Evolutionary conservation across 148 eudicot genomes (phyloP).

Genomic region (Dysphania ambrosioides): DNA sequence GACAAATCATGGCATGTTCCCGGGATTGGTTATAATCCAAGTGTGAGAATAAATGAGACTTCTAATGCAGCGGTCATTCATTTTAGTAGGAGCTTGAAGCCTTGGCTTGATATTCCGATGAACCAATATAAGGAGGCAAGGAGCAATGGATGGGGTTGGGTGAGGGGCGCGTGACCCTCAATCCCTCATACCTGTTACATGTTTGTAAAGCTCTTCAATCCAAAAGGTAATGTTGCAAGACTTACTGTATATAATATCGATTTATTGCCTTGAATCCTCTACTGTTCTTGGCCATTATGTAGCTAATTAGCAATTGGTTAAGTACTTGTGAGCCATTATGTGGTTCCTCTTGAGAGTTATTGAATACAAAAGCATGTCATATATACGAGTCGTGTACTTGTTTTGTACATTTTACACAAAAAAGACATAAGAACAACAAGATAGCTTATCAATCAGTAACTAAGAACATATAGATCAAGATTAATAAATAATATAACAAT

Average conservation of each 20-base stretch:
- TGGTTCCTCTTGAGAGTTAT: conserved; percentile 6
- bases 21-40: conserved; percentile 91
- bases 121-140: conserved; percentile 73
- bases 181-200: too few species aligned
- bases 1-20: conserved; percentile 92
- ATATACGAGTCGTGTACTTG: too few species aligned
- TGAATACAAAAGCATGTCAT: conserved; percentile 18
- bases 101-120: conserved; percentile 89
- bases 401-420: conserved; percentile 35
- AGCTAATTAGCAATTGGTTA: too few species aligned
- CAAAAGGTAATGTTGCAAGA: too few species aligned
- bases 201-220: too few species aligned
- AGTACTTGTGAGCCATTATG: too few species aligned
- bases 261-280: too few species aligned
- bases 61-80: conserved; percentile 82
- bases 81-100: conserved; percentile 93
- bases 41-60: conserved; percentile 85
- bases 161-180: too few species aligned
- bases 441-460: conserved; percentile 5
- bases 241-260: too few species aligned
- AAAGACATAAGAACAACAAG: conserved; percentile 16
- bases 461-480: conserved; percentile 23
- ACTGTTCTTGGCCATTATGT: too few species aligned
- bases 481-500: conserved; percentile 6
- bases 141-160: too few species aligned